A percentile compares a stretch with the other conserved stretches of the same genome.
Evolutionary conservation across 2,329 filamentous ascomycete genomes (phyloP).

Genomic region (Aspergillus candidus): DNA sequence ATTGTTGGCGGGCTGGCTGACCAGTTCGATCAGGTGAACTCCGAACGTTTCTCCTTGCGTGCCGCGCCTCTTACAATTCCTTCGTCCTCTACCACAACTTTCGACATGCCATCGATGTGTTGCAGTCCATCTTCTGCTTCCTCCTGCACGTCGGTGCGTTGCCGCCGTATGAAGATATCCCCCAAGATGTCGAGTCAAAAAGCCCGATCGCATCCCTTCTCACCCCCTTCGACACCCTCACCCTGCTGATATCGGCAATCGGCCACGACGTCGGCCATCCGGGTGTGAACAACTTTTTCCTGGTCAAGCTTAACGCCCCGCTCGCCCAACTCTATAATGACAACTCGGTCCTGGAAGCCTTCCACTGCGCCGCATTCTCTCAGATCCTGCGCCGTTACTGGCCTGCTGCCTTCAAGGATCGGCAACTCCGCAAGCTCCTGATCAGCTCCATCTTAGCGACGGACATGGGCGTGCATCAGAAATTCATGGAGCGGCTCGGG

Average conservation of each 20-base stretch:
- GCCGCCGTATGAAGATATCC: conserved; percentile 55
- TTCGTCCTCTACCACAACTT: conserved; percentile 99
- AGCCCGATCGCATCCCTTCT: conserved; percentile 69
- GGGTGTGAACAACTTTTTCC: conserved; percentile 95
- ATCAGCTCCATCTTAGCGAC: conserved; percentile 97
- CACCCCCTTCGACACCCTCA: conserved; percentile 80
- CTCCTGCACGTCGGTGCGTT: conserved; percentile 72
- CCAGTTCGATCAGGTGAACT: conserved; percentile 59
- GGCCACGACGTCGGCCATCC: conserved; percentile 97
- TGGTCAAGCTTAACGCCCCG: conserved; percentile 85
- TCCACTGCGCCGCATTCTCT: conserved; percentile 94
- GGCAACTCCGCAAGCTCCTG: conserved; percentile 78
- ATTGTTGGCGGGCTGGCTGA: neutral
- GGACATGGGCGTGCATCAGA: conserved; percentile 95
- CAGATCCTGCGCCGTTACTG: conserved; percentile 91
- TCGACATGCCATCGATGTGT: conserved; percentile 89
- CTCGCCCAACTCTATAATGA: conserved; percentile 96
- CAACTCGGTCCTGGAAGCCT: conserved; percentile 90
- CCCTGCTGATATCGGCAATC: conserved; percentile 88
- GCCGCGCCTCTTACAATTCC: conserved; percentile 88
- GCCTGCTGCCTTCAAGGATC: conserved; percentile 73
- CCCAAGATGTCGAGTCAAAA: conserved; percentile 33
- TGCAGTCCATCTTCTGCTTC: conserved; percentile 90
- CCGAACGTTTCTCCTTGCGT: conserved; percentile 77
- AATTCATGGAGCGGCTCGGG: conserved; percentile 88